Conservation (phyloP, 768 basidiomycete genomes). For the Boletus rubroflammeus region DNA sequence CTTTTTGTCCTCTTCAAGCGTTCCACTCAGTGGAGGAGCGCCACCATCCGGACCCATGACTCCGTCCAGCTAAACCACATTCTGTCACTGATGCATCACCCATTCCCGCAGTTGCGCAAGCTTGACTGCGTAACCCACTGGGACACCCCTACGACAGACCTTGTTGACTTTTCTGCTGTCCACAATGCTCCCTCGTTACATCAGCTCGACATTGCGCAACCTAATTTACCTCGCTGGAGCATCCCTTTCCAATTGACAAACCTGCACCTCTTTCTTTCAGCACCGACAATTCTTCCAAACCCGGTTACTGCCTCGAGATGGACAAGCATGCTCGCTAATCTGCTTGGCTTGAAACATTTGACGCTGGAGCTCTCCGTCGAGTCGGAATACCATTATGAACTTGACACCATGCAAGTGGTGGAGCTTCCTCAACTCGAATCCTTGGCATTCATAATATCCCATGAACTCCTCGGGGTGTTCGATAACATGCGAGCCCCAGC, state of each 20-base stretch:
- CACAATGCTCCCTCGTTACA: constrained; percentile 34
- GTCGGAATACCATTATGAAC: constrained; percentile 25
- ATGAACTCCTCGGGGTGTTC: constrained; percentile 28
- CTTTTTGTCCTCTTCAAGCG: constrained; percentile 40
- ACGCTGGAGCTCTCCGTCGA: constrained; percentile 37
- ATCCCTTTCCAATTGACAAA: constrained; percentile 35
- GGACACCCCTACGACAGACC: constrained; percentile 19
- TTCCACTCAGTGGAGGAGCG: constrained; percentile 41
- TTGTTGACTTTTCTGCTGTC: constrained; percentile 31
- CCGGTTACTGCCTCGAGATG: constrained; percentile 24
- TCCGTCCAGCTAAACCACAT: constrained; percentile 39
- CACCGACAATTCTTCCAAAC: constrained; percentile 15
- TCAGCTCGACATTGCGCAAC: constrained; percentile 33
- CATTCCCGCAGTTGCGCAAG: constrained; percentile 37
- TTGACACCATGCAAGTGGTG: constrained; percentile 8
- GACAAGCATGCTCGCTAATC: constrained; percentile 34
- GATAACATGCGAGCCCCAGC: constrained; percentile 33
- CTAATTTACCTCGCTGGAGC: constrained; percentile 34
- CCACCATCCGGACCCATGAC: constrained; percentile 39
- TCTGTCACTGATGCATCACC: constrained; percentile 34
- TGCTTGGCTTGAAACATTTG: constrained; percentile 41
- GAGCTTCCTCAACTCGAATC: constrained; percentile 27
- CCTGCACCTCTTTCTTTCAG: constrained; percentile 34
- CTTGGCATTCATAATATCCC: constrained; percentile 30
- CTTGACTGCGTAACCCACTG: constrained; percentile 33